Evolutionary conservation across 176 grass and related monocot genomes (phyloP), one percentile per base, ranked within the genome.

Genomic region (Saccharum officinarum): DNA sequence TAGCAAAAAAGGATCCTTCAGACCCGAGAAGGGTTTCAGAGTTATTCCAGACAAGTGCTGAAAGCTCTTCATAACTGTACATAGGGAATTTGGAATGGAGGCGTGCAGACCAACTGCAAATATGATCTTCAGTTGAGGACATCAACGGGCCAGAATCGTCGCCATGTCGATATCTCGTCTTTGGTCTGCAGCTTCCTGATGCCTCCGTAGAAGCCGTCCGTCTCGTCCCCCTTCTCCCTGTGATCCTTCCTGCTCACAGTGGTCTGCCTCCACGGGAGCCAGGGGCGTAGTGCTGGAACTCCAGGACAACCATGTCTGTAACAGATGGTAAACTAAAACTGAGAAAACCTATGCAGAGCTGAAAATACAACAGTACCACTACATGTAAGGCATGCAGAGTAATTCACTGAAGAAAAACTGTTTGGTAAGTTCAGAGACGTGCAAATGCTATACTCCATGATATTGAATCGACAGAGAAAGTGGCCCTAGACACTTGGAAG

Each of bases 121-220:
- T 4, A 5, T 12, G 54, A 86, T 71, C 34, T 49, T 89, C 82
- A 97, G 81, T 73, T 85, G 4, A 97, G 73, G 52, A 89, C 73
- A 70, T 91, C 95, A 1, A 69, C 49, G 4, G 95, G 95, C 95
- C 95, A 97, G 61, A 95, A 94, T 6, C 82, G 78, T 23, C 70
- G 73, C 95, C 95, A 97, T 37, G 86, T 91, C 18, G 88, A 81
- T 18, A 95, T 91, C 80, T 94, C 92, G 9, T 95, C 88, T 4
- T 86, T 85, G 38, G 78, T 88, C 22, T 88, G 84, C 6, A 95
- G 84, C 88, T 90, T 97, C 84, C 90, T 84, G 77, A 97, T 91
- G 78, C 92, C 95, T 1, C 95, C 92, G 66, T 95, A 97, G 88
- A 97, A 97, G 4, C 95, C 95, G 10, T 91, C 86, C 1, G 86